phyloP scores from a whole-genome alignment of 768 basidiomycete genomes.

The Rhodocollybia butyracea region DNA sequence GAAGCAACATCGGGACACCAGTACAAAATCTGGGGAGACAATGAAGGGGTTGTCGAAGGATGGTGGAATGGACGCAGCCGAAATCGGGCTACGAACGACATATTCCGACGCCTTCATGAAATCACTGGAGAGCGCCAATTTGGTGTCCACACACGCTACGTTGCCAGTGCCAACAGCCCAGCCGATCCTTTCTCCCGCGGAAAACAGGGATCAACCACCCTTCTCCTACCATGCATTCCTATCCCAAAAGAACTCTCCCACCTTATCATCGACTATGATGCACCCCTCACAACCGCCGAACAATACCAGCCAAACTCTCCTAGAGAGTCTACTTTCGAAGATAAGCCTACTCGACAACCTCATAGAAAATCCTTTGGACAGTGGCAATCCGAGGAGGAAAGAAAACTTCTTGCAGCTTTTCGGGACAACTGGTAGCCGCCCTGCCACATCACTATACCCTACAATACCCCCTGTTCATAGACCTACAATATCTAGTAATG shows the following conservation, averaged over 20 bases:
- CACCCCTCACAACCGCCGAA: not conserved
- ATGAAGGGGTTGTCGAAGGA: constrained; percentile 36
- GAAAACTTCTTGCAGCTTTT: too few relatives aligned
- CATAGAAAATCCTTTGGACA: too few relatives aligned
- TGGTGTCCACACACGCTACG: constrained; percentile 26
- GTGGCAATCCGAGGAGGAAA: too few relatives aligned
- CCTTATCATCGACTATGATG: constrained; percentile 24
- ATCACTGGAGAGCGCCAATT: not conserved
- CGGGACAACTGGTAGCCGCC: too few relatives aligned
- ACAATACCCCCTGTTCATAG: too few relatives aligned
- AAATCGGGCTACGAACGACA: constrained; percentile 23
- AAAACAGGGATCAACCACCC: constrained; percentile 12
- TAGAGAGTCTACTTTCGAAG: not conserved
- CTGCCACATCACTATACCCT: too few relatives aligned
- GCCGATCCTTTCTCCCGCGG: constrained; percentile 38
- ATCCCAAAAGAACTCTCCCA: constrained; percentile 24
- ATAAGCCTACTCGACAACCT: not conserved
- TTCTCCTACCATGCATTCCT: constrained; percentile 26
- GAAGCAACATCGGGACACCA: constrained; percentile 2
- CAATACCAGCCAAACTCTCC: not conserved
- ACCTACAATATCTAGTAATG: too few relatives aligned
- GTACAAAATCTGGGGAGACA: constrained; percentile 32
- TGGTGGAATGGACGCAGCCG: constrained; percentile 38
- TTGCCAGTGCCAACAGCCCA: constrained; percentile 32
- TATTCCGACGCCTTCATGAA: constrained; percentile 24